Evolutionary conservation across 2,329 filamentous ascomycete species (phyloP), one percentile per base, ranked within the genome.

Genomic region (Talaromyces sp.): DNA sequence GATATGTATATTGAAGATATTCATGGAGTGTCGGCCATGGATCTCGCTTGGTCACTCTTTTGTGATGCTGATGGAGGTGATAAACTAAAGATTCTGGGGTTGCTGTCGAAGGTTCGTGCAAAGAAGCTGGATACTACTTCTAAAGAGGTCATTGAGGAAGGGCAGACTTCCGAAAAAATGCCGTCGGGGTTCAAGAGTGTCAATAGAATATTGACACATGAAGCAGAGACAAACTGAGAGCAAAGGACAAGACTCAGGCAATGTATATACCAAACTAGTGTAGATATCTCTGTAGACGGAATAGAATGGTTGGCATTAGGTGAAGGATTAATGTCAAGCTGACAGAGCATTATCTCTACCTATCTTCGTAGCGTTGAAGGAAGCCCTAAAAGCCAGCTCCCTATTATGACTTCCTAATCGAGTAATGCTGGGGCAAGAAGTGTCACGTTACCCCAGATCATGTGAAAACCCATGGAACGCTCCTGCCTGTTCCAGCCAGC

Each of bases 361-460:
- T 15, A 34, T 11, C 31, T 36, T 8, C 11, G 10, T 43, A 19
- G 17, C 40, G 19, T 43, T 36, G 8, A 43, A 47, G 8, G 19
- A 47, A 47, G 43, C 43, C 43, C 43, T 47, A 47, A 47, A 19
- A 36, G 19, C n/a, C 10, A 22, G 5, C 3, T 47, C 43, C 19
- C 11, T 47, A 22, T 13, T 13, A 22, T 13, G 19, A 6, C 43
- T 47, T 22, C 8, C 43, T 4, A 22, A 47, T 25, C 17, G 22
- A 27, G 45, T 27, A 49, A 27, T 25, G 43, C 38, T n/a, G 38
- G 38, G 15, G 38, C 38, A 40, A n/a, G 38, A 40, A 4, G 13
- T 19, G 31, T 61, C 59, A 51, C 59, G 59, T 61, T 61, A 51
- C 59, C 27, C 45, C 47, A 49, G 45, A 40, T 61, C 59, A 61